phyloP scores from a whole-genome alignment of 345 rosid species.

The Lepidium didymum region DNA sequence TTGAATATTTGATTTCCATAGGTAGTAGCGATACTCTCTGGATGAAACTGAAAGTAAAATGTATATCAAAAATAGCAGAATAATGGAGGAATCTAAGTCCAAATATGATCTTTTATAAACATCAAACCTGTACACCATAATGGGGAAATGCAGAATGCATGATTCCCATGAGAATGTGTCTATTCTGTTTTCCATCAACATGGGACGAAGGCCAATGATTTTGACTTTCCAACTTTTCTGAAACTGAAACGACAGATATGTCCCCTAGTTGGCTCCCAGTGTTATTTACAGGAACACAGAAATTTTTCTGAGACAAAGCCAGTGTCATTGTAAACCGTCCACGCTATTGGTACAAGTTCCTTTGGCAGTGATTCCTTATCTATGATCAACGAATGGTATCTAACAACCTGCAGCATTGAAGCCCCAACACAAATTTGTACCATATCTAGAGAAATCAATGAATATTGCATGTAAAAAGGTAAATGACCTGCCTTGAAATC shows the following conservation, averaged over 20 bases:
- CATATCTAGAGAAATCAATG: conserved; percentile 3
- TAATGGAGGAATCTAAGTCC: neutral
- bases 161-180: conserved; percentile 76
- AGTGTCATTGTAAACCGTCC: conserved; percentile 51
- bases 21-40: conserved; percentile 87
- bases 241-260: conserved; percentile 21
- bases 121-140: conserved; percentile 84
- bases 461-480: neutral
- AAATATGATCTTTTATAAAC: neutral
- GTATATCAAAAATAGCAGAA: conserved; percentile 24
- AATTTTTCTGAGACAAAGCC: conserved; percentile 43
- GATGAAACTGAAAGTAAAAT: conserved; percentile 68
- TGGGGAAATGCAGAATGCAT: conserved; percentile 87
- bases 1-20: conserved; percentile 69
- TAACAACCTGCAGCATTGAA: conserved; percentile 59
- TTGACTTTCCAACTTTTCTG: conserved; percentile 26
- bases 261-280: conserved; percentile 19
- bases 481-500: conserved; percentile 67
- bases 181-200: conserved; percentile 18
- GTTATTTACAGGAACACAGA: conserved; percentile 25
- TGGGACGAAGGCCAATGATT: conserved; percentile 26
- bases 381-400: conserved; percentile 86
- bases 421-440: conserved; percentile 1
- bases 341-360: conserved; percentile 81
- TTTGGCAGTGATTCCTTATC: conserved; percentile 75